A percentile compares a stretch with the other conserved stretches of the same genome.
phyloP scores from a whole-genome alignment of 495 filamentous ascomycete species.

The Halenospora varia region DNA sequence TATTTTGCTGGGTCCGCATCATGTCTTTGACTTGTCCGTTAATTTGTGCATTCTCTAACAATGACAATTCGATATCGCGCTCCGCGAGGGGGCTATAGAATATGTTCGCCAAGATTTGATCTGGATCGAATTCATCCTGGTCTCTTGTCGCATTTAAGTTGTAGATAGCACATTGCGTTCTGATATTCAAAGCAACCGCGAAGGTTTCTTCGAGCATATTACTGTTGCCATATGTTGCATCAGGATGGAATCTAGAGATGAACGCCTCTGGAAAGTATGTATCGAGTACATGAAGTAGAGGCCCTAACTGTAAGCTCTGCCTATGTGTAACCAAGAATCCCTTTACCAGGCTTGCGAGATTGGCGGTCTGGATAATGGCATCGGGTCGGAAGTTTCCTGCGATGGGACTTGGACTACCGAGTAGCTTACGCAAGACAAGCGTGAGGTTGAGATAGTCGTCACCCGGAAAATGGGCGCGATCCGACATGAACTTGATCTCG shows the following conservation, averaged over 20 bases:
- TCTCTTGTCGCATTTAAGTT: conserved; percentile 20
- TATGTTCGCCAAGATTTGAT: conserved; percentile 22
- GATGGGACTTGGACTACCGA: conserved; percentile 21
- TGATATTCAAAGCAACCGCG: conserved; percentile 34
- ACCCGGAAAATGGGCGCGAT: conserved; percentile 13
- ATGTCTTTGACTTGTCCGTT: conserved; percentile 12
- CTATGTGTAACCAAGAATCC: conserved; percentile 13
- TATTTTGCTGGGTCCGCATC: not conserved
- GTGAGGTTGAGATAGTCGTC: conserved; percentile 27
- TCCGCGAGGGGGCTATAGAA: conserved; percentile 22
- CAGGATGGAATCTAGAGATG: conserved; percentile 18
- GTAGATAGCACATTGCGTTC: conserved; percentile 35
- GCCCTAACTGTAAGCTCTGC: not conserved
- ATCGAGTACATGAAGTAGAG: conserved; percentile 29
- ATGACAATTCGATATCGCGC: not conserved
- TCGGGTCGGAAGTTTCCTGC: conserved; percentile 28
- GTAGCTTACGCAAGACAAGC: conserved; percentile 24
- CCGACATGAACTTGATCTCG: conserved; percentile 20
- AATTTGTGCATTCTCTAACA: conserved; percentile 4
- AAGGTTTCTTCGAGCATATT: conserved; percentile 29
- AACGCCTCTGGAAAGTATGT: conserved; percentile 32
- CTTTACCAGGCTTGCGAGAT: conserved; percentile 35
- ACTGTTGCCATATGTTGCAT: conserved; percentile 22
- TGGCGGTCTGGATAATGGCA: conserved; percentile 36
- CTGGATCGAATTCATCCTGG: conserved; percentile 27